A percentile compares a stretch with the other conserved stretches of the same genome.
These are phyloP conservation scores for Penicillium cosmopolitanum DNA, from an alignment of 495 filamentous ascomycete genomes.

Conservation along the genomic window DNA sequence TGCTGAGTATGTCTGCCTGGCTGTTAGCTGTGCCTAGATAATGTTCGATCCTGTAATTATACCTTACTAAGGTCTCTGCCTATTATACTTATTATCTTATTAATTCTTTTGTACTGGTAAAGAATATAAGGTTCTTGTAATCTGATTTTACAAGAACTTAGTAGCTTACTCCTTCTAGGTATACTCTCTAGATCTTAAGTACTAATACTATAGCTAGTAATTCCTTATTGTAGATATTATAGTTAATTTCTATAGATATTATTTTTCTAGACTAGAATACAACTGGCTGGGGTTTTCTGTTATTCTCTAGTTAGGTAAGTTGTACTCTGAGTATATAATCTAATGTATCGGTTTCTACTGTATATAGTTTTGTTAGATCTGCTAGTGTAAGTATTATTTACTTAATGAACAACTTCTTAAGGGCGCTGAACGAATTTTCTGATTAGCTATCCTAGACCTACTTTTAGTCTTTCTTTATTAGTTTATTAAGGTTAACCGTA, in stretches of 20 bases:
- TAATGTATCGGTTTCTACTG: no score
- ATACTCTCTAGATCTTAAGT: conserved; percentile 32
- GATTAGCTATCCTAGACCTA: no score
- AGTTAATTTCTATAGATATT: conserved; percentile 32
- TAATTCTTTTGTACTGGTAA: conserved; percentile 23
- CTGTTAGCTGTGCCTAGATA: no score
- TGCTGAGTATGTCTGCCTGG: no score
- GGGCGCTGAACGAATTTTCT: no score
- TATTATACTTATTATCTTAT: conserved; percentile 17
- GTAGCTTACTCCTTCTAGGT: conserved; percentile 22
- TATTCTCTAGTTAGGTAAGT: conserved; percentile 7
- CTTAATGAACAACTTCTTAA: no score
- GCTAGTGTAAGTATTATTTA: no score
- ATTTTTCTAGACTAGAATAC: conserved; percentile 32
- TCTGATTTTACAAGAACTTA: conserved; percentile 21
- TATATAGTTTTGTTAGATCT: no score
- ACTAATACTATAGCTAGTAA: conserved; percentile 29
- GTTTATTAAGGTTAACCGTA: not conserved
- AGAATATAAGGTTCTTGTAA: conserved; percentile 24
- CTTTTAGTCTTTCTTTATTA: no score
- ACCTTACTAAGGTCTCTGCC: conserved; percentile 11
- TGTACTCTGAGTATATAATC: conserved; percentile 8
- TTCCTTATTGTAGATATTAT: conserved; percentile 38
- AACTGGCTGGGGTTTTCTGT: conserved; percentile 11
- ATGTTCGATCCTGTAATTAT: no score